Conservation (phyloP, 2,329 filamentous ascomycete genomes). For the Venturiaceae sp. region DNA sequence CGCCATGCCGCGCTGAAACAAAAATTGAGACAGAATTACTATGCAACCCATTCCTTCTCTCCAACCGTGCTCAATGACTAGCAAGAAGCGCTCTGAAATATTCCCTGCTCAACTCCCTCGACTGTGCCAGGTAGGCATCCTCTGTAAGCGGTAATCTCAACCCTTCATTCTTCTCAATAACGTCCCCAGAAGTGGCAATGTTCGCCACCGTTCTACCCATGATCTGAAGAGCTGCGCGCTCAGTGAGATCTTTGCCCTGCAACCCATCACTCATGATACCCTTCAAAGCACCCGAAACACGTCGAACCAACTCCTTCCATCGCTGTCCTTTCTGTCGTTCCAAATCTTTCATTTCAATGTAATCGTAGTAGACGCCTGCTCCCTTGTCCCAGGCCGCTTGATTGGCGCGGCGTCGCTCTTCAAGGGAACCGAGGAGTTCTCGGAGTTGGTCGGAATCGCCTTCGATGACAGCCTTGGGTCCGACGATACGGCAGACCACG, state of each 20-base stretch:
- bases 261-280: slow-evolving; percentile 18
- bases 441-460: slow-evolving; percentile 65
- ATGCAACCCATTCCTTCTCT: background rate
- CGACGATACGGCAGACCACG: slow-evolving; percentile 71
- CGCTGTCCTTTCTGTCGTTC: slow-evolving; percentile 18
- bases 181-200: slow-evolving; percentile 21
- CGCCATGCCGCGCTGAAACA: background rate
- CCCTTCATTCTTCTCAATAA: slow-evolving; percentile 34
- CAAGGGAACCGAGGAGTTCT: slow-evolving; percentile 62
- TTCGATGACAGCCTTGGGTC: slow-evolving; percentile 72
- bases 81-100: slow-evolving; percentile 60
- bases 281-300: slow-evolving; percentile 18
- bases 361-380: slow-evolving; percentile 68
- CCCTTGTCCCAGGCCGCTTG: slow-evolving; percentile 66
- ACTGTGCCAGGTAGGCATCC: slow-evolving; percentile 61
- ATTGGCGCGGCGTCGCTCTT: slow-evolving; percentile 28
- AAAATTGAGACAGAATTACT: background rate
- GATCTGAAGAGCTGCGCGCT: slow-evolving; percentile 66
- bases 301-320: slow-evolving; percentile 8
- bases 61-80: background rate
- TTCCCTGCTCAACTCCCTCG: slow-evolving; percentile 56
- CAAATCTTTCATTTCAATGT: slow-evolving; percentile 40
- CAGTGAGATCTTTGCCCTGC: slow-evolving; percentile 35
- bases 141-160: slow-evolving; percentile 59
- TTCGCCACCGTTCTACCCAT: slow-evolving; percentile 68